Evolutionary conservation across 1,139 yeast species (phyloP), one percentile per base, ranked within the genome.

Genomic region (Magnusiomyces fungicola): DNA sequence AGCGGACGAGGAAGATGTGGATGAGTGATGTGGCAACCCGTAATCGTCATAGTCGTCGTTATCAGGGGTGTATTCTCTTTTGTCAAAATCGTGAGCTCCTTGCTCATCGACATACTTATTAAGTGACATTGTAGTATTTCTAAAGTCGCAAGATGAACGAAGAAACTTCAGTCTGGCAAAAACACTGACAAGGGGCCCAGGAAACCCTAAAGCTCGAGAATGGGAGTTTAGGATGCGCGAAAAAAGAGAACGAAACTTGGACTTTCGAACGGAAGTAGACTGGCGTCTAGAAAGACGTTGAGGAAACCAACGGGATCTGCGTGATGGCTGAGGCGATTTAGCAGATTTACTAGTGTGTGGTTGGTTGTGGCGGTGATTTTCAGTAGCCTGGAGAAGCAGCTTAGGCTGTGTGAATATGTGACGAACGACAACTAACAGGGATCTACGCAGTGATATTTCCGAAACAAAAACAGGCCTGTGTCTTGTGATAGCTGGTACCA

Each of bases 71-170:
- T 6, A 7, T 27, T 40, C 34, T 4, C n/a, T 29, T 29, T 27
- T 23, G 21, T 41, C 44, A 29, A 41, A 41, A 27, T 41, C 36
- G 18, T 19, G 36, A 10, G 44, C 32, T 14, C 29, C 21, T n/a
- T 25, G 30, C 21, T 29, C 44, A 12, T 24, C 19, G 18, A 41
- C 36, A 22, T 41, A 41, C 16, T 21, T 25, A 19, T 41, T 41
- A 18, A 41, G 34, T 9, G 44, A 23, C 46, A 43, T 43, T 22
- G 25, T 14, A 6, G 40, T 32, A 7, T 32, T 33, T 34, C 40
- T 24, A 10, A 43, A 33, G 19, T 34, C 33, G 46, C 24, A 21
- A 14, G 45, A 38, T 3, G 33, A 18, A n/a, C 30, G 37, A 16
- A 42, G 22, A 22, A 42, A 24, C 30, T 39, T 39, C 3, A 39